Conservation (phyloP, 768 basidiomycete species). For the Coprinopsis cinerea region DNA sequence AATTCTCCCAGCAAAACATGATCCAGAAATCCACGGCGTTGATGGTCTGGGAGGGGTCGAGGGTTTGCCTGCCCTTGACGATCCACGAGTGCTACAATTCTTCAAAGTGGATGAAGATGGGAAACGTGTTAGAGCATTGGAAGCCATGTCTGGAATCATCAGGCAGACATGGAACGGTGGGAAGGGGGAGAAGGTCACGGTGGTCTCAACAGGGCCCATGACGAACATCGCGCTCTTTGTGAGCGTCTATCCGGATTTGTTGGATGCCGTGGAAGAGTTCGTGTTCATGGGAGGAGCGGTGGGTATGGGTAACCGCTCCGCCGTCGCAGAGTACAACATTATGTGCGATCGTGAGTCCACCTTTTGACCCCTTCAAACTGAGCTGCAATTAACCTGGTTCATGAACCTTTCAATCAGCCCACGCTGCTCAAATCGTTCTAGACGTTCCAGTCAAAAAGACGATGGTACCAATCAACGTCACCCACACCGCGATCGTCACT, state of each 20-base stretch:
- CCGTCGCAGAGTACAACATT: conserved; percentile 81
- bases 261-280: conserved; percentile 58
- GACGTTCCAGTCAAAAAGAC: conserved; percentile 58
- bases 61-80: conserved; percentile 52
- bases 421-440: conserved; percentile 79
- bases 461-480: conserved; percentile 87
- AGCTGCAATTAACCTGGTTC: too few relatives aligned
- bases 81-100: conserved; percentile 42
- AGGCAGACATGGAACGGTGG: conserved; percentile 52
- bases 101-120: conserved; percentile 41
- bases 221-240: conserved; percentile 76
- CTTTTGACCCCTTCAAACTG: too few relatives aligned
- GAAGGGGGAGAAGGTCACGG: conserved; percentile 50
- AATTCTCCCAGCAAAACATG: conserved; percentile 53
- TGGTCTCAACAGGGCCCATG: conserved; percentile 80
- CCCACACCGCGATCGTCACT: conserved; percentile 79
- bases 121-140: conserved; percentile 45
- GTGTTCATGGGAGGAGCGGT: conserved; percentile 93
- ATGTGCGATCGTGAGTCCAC: conserved; percentile 68
- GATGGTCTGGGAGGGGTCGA: conserved; percentile 85
- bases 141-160: conserved; percentile 61
- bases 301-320: conserved; percentile 74
- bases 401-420: too few relatives aligned
- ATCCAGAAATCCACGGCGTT: conserved; percentile 74
- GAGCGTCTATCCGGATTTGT: conserved; percentile 44